Evolutionary conservation across 1,139 yeast genomes (phyloP), one percentile per base, ranked within the genome.

Genomic region (Lodderomyces beijingensis): DNA sequence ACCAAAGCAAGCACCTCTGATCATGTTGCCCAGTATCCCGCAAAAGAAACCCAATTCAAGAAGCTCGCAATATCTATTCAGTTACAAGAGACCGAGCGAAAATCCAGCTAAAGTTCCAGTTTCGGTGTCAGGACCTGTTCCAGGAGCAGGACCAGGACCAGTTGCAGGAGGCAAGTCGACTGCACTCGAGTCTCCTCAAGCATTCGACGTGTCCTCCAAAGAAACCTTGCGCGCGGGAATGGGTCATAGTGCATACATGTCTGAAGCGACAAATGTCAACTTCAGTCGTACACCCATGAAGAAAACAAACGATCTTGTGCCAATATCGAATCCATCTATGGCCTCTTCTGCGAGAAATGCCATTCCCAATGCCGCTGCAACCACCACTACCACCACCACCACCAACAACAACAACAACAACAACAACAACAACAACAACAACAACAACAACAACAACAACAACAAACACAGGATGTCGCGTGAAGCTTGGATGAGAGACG

Each of bases 31-130:
- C 29, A 7, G 10, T 23, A 4, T 24, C 25, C 33, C 41, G 23
- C 27, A 27, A 32, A 30, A 38, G 27, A 40, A 33, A 16, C 37
- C 38, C 16, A 49, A 49, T 33, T n/a, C 31, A 16, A 39, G 62
- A 15, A 57, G 53, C 35, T 59, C 66, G 3, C 65, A 58, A 39
- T 38, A 55, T 27, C 47, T 62, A 27, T 62, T 62, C 43, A 57
- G 56, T 34, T 62, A 61, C 40, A 51, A 55, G 28, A 53, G 35
- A 18, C 44, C 46, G 30, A 27, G 13, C 10, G 16, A 19, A 19
- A 10, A 7, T 19, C 10, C 21, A 6, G n/a, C 27, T 7, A 12
- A n/a, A 25, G 15, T 20, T 5, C 20, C 30, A 17, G 11, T 14
- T 8, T 27, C 16, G 19, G 4, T 11, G 6, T 16, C 29, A 26